Evolutionary conservation across 73 alveolate species (phyloP), one percentile per base, ranked within the genome.

Genomic region (Paramecium primaurelia): DNA sequence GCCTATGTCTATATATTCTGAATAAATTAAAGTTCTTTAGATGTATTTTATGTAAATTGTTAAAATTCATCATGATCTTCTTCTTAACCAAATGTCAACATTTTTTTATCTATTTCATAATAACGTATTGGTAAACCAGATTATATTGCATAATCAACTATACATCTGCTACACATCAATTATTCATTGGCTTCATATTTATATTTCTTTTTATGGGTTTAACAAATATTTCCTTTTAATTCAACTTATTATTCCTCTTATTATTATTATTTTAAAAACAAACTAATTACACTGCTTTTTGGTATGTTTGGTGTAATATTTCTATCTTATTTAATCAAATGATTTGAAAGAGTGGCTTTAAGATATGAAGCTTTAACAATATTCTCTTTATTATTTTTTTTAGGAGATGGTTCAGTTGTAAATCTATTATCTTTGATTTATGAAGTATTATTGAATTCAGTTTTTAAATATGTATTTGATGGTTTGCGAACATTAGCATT

Each of bases 381-480:
- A 18, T 75, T 75, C 34, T 75, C 88, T 37, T 75, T 75, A 40
- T 75, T 75, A 6, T 11, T 1, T 32, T 34, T 28, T 14, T 32
- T 26, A 36, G 88, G 88, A 9, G 88, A 75, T 37, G 88, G 88
- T 18, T 75, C 88, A 8, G 88, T 75, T 14, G 88, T 22, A 20
- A 34, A 75, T 30, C 69, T 10, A 25, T 32, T 32, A 11, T 68
- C 84, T 68, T 68, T 68, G 9, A n/a, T 54, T 6, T 54, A 54
- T 4, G 69, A 54, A 54, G 69, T 18, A 54, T 54, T 54, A 18
- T 54, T 54, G 47, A 68, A 32, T 75, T 75, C 88, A 75, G 58
- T 34, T 37, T 36, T 75, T 40, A 75, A 75, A 37, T 75, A 75
- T n/a, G 68, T 75, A 36, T 34, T 75, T 0, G 88, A 75, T 32